Percentiles rank a stretch among this genome's conserved stretches.
Evolutionary conservation across 805 yeast genomes (phyloP).

Genomic region (Scheffersomyces lignosus): DNA sequence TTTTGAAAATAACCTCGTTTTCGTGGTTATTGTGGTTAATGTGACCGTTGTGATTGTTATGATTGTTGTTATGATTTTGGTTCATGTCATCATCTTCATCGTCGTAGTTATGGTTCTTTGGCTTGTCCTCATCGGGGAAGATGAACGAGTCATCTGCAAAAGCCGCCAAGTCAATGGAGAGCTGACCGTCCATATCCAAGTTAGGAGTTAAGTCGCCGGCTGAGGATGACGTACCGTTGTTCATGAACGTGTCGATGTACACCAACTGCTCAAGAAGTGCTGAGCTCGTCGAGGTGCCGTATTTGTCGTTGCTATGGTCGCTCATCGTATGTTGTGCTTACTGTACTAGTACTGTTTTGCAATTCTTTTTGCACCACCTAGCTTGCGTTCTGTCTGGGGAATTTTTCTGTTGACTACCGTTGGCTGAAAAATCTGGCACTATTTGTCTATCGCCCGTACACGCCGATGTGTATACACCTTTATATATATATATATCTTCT

Average conservation of each 20-base stretch:
- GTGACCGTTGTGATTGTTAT: constrained; percentile 1
- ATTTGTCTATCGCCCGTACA: no score
- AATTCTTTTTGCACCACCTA: no score
- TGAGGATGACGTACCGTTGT: constrained; percentile 34
- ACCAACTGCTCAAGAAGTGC: constrained; percentile 74
- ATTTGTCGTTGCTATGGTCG: constrained; percentile 4
- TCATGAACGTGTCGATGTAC: constrained; percentile 73
- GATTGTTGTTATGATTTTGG: constrained; percentile 4
- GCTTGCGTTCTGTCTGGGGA: no score
- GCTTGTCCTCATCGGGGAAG: constrained; percentile 81
- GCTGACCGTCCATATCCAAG: constrained; percentile 40
- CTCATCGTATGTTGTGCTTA: neutral
- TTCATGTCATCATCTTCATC: constrained; percentile 7
- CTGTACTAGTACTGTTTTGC: no score
- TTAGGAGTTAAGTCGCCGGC: constrained; percentile 37
- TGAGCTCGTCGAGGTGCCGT: constrained; percentile 23
- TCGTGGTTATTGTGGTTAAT: neutral
- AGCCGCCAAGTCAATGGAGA: constrained; percentile 64
- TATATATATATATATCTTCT: no score
- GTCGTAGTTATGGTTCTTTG: constrained; percentile 31
- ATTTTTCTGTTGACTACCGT: no score
- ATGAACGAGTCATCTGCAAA: constrained; percentile 81
- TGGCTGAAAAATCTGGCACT: no score
- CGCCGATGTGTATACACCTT: no score
- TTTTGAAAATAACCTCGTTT: neutral